Evolutionary conservation across 2,329 filamentous ascomycete species (phyloP).

Genomic region (Simplicillium aogashimaense): DNA sequence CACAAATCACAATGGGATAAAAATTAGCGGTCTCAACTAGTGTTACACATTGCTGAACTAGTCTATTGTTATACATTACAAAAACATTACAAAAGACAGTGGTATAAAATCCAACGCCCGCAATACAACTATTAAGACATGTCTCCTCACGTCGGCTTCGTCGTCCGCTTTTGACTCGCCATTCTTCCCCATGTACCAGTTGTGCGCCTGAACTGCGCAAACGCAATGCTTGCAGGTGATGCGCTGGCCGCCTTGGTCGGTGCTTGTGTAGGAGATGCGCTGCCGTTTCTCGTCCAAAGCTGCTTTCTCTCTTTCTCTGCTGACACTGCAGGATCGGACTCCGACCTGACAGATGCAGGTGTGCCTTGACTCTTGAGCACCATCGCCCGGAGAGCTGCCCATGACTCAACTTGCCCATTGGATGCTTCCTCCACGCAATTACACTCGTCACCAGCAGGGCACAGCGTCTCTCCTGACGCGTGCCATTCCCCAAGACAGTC

Average conservation of each 20-base stretch:
- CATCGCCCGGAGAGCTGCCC: conserved; percentile 36
- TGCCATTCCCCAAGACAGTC: conserved; percentile 51
- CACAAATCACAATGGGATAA: not conserved
- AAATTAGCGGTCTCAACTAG: conserved; percentile 9
- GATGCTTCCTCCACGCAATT: conserved; percentile 47
- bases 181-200: conserved; percentile 5
- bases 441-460: conserved; percentile 56
- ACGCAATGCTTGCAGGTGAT: conserved; percentile 4
- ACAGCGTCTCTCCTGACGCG: conserved; percentile 42
- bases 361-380: conserved; percentile 21
- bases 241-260: conserved; percentile 1
- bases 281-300: conserved; percentile 1
- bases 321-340: not conserved
- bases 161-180: conserved; percentile 2
- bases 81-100: too few relatives aligned
- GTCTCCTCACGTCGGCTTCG: not conserved
- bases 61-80: too few relatives aligned
- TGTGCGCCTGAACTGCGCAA: conserved; percentile 6
- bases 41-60: not conserved
- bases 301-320: conserved; percentile 1
- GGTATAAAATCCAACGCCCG: not conserved
- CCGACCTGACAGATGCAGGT: not conserved
- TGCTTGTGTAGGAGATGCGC: not conserved
- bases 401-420: conserved; percentile 49
- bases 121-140: not conserved